phyloP scores from a whole-genome alignment of 2,329 filamentous ascomycete genomes.

The Pseudocercospora cruenta region DNA sequence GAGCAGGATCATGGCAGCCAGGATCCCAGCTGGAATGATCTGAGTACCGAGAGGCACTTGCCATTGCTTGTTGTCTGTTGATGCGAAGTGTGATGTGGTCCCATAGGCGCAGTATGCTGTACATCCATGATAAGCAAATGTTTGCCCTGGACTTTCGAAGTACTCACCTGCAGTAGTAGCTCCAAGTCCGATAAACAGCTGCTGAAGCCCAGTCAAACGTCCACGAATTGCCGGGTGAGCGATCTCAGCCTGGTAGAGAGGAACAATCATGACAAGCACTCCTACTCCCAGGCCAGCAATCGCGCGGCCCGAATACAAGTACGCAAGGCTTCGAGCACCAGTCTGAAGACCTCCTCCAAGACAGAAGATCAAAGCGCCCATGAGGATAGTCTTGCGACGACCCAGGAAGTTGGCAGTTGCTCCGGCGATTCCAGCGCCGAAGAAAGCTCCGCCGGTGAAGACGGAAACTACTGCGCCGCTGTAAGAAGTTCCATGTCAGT shows the following conservation, averaged over 20 bases:
- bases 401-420: constrained; percentile 50
- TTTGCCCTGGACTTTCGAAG: too few relatives aligned
- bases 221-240: constrained; percentile 43
- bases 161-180: constrained; percentile 39
- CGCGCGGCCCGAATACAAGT: constrained; percentile 21
- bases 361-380: constrained; percentile 56
- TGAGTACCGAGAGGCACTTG: constrained; percentile 51
- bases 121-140: background rate
- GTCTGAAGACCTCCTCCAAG: constrained; percentile 32
- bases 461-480: constrained; percentile 10
- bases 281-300: constrained; percentile 35
- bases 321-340: constrained; percentile 32
- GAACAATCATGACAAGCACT: constrained; percentile 40
- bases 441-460: constrained; percentile 11
- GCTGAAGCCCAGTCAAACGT: constrained; percentile 49
- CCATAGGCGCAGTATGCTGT: constrained; percentile 31
- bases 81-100: constrained; percentile 31
- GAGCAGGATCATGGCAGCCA: constrained; percentile 43
- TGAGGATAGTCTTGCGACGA: constrained; percentile 69
- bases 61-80: constrained; percentile 42
- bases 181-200: constrained; percentile 49
- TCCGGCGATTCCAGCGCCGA: constrained; percentile 8
- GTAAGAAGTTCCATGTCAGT: too few relatives aligned
- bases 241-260: constrained; percentile 42
- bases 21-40: constrained; percentile 43